Evolutionary conservation across 73 alveolate genomes (phyloP).

Genomic region (Paramecium sexaurelia): DNA sequence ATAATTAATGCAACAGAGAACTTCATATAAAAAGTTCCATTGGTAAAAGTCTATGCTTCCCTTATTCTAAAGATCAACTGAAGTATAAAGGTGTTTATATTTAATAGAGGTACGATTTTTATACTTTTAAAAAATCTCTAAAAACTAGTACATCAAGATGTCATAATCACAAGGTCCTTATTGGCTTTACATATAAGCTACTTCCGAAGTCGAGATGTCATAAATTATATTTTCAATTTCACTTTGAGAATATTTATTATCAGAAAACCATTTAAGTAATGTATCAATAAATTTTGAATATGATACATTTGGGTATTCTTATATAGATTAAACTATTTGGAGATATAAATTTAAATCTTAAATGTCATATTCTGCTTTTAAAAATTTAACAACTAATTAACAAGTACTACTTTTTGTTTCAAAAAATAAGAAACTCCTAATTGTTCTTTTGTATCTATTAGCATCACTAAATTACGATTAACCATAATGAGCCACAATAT

Average conservation of each 20-base stretch:
- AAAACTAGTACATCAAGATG: neutral
- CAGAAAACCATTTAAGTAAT: neutral
- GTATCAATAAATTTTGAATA: neutral
- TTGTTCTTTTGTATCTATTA: slow-evolving; percentile 10
- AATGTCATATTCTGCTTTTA: slow-evolving; percentile 12
- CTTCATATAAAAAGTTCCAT: slow-evolving; percentile 35
- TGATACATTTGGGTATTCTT: slow-evolving; percentile 7
- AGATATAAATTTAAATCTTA: slow-evolving; percentile 39
- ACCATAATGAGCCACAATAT: slow-evolving; percentile 23
- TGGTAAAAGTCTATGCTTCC: neutral
- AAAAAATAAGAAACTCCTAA: neutral
- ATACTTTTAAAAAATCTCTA: neutral
- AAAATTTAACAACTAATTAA: neutral
- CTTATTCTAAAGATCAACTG: neutral
- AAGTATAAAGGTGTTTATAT: neutral
- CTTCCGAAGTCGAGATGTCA: slow-evolving; percentile 11
- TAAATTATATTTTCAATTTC: neutral
- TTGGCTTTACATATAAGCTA: neutral
- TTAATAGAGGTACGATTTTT: neutral
- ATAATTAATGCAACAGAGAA: neutral
- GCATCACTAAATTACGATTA: slow-evolving; percentile 27
- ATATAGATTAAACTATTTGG: neutral
- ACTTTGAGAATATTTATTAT: neutral
- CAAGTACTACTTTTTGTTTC: slow-evolving; percentile 29
- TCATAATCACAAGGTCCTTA: slow-evolving; percentile 35